phyloP scores from a whole-genome alignment of 2,329 filamentous ascomycete genomes.

The Didymella keratinophila region DNA sequence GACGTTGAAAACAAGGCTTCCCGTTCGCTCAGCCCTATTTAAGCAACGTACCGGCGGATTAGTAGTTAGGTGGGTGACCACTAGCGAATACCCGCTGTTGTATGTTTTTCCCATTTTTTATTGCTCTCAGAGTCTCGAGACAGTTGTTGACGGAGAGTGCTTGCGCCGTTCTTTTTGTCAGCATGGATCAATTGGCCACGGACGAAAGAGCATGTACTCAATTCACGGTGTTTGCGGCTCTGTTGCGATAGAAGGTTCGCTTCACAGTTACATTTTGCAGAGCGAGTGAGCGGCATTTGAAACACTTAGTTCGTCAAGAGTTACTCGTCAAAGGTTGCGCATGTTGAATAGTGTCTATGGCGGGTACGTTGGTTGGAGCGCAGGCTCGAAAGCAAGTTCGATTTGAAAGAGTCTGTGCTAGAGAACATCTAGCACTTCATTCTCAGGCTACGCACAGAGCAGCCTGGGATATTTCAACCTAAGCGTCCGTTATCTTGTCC shows the following conservation, averaged over 20 bases:
- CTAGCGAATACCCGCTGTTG: neutral
- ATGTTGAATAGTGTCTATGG: no score
- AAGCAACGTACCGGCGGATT: neutral
- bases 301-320: no score
- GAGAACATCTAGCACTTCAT: constrained; percentile 34
- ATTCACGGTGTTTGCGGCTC: no score
- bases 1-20: neutral
- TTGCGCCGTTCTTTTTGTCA: neutral
- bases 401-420: constrained; percentile 36
- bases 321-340: no score
- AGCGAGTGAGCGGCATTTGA: no score
- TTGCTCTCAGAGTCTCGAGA: neutral
- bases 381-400: constrained; percentile 1
- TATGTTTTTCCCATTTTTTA: neutral
- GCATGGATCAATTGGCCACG: neutral
- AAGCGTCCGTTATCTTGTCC: constrained; percentile 22
- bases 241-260: no score
- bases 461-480: constrained; percentile 29
- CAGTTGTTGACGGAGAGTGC: neutral
- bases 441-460: constrained; percentile 35
- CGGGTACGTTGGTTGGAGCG: neutral
- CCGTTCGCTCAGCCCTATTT: neutral
- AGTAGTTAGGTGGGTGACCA: neutral
- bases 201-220: no score
- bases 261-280: no score